phyloP scores from a whole-genome alignment of 495 filamentous ascomycete species.

The Pyrenula aspistea region DNA sequence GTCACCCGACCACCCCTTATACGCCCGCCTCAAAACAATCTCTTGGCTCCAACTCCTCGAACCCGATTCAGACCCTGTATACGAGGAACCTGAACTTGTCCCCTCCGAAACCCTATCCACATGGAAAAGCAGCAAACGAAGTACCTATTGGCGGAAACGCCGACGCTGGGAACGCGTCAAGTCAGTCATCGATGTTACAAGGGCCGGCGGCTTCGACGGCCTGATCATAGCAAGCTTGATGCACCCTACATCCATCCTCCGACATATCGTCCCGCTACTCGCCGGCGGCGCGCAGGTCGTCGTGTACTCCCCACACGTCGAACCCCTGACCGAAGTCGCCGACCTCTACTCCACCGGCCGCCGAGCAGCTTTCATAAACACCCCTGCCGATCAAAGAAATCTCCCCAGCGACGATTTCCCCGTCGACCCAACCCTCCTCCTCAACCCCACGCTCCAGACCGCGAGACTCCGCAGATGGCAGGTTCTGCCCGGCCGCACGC shows the following conservation, averaged over 20 bases:
- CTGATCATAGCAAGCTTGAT: conserved; percentile 70
- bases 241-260: conserved; percentile 65
- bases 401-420: conserved; percentile 47
- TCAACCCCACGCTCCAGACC: conserved; percentile 71
- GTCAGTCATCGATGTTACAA: conserved; percentile 57
- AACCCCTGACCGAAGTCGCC: conserved; percentile 59
- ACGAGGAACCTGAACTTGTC: conserved; percentile 44
- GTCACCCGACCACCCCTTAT: conserved; percentile 61
- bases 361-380: conserved; percentile 55
- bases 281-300: conserved; percentile 72
- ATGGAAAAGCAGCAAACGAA: conserved; percentile 66
- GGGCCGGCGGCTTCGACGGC: conserved; percentile 68
- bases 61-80: conserved; percentile 59
- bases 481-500: conserved; percentile 82
- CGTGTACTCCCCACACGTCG: conserved; percentile 69
- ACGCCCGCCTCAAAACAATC: conserved; percentile 66
- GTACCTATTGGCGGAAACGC: conserved; percentile 74
- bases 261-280: conserved; percentile 61
- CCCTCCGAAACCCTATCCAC: conserved; percentile 41
- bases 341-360: conserved; percentile 72
- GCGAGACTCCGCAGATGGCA: conserved; percentile 69
- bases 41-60: conserved; percentile 84
- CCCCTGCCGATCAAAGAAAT: conserved; percentile 14
- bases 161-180: conserved; percentile 61
- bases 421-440: conserved; percentile 68